Conservation (phyloP, 768 basidiomycete genomes). For the Amanita pseudoporphyria region DNA sequence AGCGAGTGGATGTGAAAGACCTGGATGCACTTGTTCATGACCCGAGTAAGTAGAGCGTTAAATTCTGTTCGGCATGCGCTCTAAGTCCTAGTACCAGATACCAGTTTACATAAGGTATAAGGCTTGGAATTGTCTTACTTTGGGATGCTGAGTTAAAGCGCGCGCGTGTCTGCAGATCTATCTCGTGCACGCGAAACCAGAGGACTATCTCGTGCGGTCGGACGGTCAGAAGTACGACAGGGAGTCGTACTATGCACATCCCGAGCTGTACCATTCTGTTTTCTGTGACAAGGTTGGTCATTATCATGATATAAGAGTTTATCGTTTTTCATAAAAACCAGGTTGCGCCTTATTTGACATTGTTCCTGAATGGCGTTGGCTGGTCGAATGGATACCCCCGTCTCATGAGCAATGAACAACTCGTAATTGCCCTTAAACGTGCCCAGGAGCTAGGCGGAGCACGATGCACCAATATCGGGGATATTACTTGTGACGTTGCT, state of each 20-base stretch:
- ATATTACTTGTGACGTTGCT: conserved; percentile 87
- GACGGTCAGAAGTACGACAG: conserved; percentile 54
- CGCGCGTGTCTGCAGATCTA: conserved; percentile 42
- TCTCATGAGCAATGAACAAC: conserved; percentile 60
- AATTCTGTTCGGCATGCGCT: background rate
- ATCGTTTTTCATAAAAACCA: conserved; percentile 19
- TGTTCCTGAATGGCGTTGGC: conserved; percentile 80
- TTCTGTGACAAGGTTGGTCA: conserved; percentile 56
- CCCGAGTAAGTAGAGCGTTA: conserved; percentile 27
- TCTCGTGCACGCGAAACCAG: conserved; percentile 58
- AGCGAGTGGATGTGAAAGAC: conserved; percentile 44
- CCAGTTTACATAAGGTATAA: conserved; percentile 47
- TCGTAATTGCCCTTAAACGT: conserved; percentile 37
- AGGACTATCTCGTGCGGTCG: conserved; percentile 57
- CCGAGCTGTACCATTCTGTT: conserved; percentile 51
- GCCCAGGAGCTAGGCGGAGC: conserved; percentile 42
- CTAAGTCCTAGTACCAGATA: conserved; percentile 26
- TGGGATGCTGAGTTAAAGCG: background rate
- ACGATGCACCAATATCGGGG: conserved; percentile 67
- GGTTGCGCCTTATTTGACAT: conserved; percentile 79
- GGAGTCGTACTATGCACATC: conserved; percentile 63
- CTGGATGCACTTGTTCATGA: conserved; percentile 46
- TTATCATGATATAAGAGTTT: background rate
- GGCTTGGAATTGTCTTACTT: background rate
- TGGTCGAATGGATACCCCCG: conserved; percentile 77